Percentiles rank a stretch among this genome's conserved stretches.
phyloP scores from a whole-genome alignment of 139 green algal species.

The Ulvella scutata region DNA sequence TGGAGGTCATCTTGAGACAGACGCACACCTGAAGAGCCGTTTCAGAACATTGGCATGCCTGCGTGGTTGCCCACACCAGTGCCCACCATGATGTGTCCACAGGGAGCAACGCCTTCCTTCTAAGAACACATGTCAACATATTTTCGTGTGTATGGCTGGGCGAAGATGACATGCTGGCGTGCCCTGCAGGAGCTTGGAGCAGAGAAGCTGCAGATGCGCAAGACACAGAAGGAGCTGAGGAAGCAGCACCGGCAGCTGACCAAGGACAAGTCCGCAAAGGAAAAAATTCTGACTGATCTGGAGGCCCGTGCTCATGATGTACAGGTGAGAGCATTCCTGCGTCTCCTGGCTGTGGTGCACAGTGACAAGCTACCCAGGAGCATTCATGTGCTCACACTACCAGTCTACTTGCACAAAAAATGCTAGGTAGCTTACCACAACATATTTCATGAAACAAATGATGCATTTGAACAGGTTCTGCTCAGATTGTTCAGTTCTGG shows the following conservation, averaged over 20 bases:
- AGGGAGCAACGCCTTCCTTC: neutral
- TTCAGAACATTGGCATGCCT: neutral
- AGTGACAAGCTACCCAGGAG: too few relatives aligned
- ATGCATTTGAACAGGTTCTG: too few relatives aligned
- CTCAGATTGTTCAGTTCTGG: too few relatives aligned
- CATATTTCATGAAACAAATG: too few relatives aligned
- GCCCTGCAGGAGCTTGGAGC: constrained; percentile 34
- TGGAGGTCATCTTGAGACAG: neutral
- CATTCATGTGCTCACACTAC: too few relatives aligned
- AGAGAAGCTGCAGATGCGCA: constrained; percentile 39
- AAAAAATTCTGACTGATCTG: constrained; percentile 40
- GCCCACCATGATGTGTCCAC: neutral
- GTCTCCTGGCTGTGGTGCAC: too few relatives aligned
- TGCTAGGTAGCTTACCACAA: too few relatives aligned
- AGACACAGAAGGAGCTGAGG: constrained; percentile 38
- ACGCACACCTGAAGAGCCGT: neutral
- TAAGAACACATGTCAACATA: neutral
- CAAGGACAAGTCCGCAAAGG: constrained; percentile 29
- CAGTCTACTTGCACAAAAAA: too few relatives aligned
- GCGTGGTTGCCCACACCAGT: too few relatives aligned
- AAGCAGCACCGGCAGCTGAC: constrained; percentile 40
- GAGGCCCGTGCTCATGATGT: constrained; percentile 43
- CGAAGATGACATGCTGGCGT: neutral
- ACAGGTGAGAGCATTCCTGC: constrained; percentile 38
- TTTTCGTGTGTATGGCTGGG: neutral